Evolutionary conservation across 2,329 filamentous ascomycete genomes (phyloP).

Genomic region (Colletotrichum lentis): DNA sequence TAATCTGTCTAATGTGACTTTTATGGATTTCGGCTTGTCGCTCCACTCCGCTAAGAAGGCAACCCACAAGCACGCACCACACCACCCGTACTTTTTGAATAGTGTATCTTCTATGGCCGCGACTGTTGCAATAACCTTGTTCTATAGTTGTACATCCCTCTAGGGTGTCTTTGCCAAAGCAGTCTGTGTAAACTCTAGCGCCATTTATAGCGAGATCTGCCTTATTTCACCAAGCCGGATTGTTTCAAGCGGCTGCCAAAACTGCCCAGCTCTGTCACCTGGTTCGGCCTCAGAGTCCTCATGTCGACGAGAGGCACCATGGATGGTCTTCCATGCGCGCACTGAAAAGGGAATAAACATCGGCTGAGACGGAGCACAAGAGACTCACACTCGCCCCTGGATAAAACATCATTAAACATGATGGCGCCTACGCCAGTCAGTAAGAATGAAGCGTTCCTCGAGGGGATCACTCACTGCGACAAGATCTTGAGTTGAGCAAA

Average conservation of each 20-base stretch:
- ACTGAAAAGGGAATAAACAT: conserved; percentile 81
- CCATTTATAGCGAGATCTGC: neutral
- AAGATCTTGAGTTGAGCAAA: conserved; percentile 77
- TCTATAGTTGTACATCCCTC: neutral
- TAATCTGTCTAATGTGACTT: too few species aligned
- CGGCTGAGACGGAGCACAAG: conserved; percentile 65
- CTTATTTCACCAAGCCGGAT: neutral
- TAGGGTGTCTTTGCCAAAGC: conserved; percentile 11
- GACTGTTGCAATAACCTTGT: too few species aligned
- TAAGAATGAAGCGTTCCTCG: conserved; percentile 20
- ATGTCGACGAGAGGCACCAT: conserved; percentile 70
- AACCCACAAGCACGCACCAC: neutral
- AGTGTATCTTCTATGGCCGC: neutral
- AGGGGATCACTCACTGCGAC: conserved; percentile 63
- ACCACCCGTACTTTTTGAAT: neutral
- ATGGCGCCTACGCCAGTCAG: conserved; percentile 62
- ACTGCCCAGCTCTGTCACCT: neutral
- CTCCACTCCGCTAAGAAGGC: neutral
- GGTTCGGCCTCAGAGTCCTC: conserved; percentile 40
- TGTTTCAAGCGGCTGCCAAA: conserved; percentile 36
- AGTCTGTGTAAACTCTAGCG: neutral
- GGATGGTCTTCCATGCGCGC: conserved; percentile 78
- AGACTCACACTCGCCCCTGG: conserved; percentile 62
- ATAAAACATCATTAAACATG: conserved; percentile 83
- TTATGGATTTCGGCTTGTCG: neutral